Base-by-base conservation (phyloP, 2,329 filamentous ascomycete species). In the Chaetomium sp. region DNA sequence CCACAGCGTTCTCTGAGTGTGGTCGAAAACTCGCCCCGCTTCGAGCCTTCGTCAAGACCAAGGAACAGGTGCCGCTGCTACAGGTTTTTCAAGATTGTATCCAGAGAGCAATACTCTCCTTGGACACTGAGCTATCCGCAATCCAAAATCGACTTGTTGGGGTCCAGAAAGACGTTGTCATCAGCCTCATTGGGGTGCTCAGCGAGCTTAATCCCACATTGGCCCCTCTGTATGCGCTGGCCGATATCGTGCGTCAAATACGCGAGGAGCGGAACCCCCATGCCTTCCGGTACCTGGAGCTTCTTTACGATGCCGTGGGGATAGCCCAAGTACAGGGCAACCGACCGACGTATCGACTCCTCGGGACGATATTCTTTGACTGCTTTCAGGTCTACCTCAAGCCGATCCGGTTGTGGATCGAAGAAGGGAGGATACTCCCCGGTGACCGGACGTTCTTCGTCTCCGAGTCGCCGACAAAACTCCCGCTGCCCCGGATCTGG, bases 331-430 rank as follows among this genome's bases (percentile, higher is more conserved):
- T 89, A 45, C 79, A 82, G 12, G 87, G 86, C 1, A 81, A 89
- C 54, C 73, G 77, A 1, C 68, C 69, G 0, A 74, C 80, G 1
- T 94, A 89, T 65, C 70, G 74, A 41, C 84, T 81, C 41, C 74
- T 94, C 5, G 82, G 83, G 1, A 73, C 74, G 0, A 76, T 94
- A 3, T 94, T 96, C 66, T 85, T 94, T 54, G 80, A 87, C 46
- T 95, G 89, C 66, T 87, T 96, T 56, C 81, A 85, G 55, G 84
- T 89, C 1, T 97, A 96, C 68, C 77, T 95, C 40, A 84, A 84
- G 41, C 89, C 91, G 0, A 86, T 96, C 45, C 80, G 85, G 38
- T 74, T 78, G 12, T 97, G 92, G 92, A 92, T 96, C 84, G 84
- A 89, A 64, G 79, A 82, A 40, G 92, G 92, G 0, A 81, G 84